phyloP scores from a whole-genome alignment of 1,284 basidiomycete genomes.

The Heterobasidion annosum region DNA sequence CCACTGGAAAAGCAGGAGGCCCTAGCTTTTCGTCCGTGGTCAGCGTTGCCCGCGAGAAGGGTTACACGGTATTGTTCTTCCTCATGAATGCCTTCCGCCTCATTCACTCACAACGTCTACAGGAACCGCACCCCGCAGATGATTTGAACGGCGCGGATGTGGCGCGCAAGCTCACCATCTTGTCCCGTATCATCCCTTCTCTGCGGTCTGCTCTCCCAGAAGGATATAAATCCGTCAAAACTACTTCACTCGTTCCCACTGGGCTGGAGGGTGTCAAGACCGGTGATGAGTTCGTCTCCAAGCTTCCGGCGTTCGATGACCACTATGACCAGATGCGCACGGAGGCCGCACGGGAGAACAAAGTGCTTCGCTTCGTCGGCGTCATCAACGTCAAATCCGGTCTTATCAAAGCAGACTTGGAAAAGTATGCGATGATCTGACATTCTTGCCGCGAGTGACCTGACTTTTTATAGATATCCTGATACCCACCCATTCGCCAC shows the following conservation, averaged over 20 bases:
- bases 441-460: background rate
- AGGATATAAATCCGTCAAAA: conserved; percentile 77
- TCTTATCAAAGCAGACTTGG: conserved; percentile 79
- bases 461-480: conserved; percentile 58
- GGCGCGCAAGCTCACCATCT: conserved; percentile 92
- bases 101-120: background rate
- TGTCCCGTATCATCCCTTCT: conserved; percentile 68
- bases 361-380: conserved; percentile 90
- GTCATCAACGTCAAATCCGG: conserved; percentile 79
- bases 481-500: conserved; percentile 90
- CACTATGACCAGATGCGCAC: conserved; percentile 72
- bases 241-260: conserved; percentile 79
- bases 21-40: conserved; percentile 87
- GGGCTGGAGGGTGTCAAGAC: conserved; percentile 59
- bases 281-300: conserved; percentile 77
- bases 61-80: conserved; percentile 73
- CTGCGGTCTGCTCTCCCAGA: conserved; percentile 48
- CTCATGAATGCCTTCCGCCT: background rate
- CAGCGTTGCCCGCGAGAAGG: conserved; percentile 81
- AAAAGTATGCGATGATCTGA: conserved; percentile 46
- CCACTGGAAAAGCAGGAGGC: conserved; percentile 48
- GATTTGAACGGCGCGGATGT: conserved; percentile 97
- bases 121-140: conserved; percentile 97
- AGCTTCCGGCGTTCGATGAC: conserved; percentile 79
- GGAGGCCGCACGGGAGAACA: conserved; percentile 70